Base-by-base conservation (phyloP, 495 filamentous ascomycete species). In the Penicillium ochrochloron region DNA sequence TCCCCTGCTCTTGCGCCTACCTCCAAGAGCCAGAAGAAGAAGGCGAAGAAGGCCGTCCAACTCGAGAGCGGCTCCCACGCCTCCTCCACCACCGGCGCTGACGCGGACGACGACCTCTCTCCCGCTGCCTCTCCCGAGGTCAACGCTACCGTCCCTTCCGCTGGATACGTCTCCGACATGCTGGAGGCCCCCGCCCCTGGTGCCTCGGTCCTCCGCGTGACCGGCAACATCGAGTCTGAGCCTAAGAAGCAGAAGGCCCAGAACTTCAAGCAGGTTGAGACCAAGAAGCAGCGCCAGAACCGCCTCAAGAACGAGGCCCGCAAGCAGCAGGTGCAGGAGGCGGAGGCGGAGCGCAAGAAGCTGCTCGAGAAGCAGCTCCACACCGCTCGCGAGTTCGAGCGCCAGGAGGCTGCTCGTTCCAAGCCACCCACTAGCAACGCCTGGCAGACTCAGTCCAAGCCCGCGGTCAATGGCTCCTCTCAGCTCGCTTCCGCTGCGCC, bases 271-370 rank as follows among this genome's bases (percentile, higher is more conserved):
- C 73, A 77, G 57, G 83, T 82, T 14, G 90, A 94, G 78, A 90
- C 88, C 29, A 96, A 97, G 88, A 97, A 96, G 83, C 91, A 94
- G 79, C 88, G 93, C 55, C 92, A 95, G 80, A 91, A 95, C 78
- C 84, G 86, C 39, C 83, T 87, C 74, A 97, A 94, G 85, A 87
- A 84, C 56, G 92, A 96, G 78, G 86, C 85, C 46, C 84, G 85
- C 59, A 92, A 92, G 81, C 76, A 83, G 48, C 77, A 84, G 52
- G 88, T 91, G 29, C 89, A 91, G 75, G 87, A 88, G 62, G 85
- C 87, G 2, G 93, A 97, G 79, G 84, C 87, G 66, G 80, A 91
- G 70, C 86, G 93, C 68, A 85, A 89, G 70, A 81, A 83, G 42
- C 76, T 89, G 61, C 77, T 90, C 64, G 92, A 97, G 77, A 89